Base-by-base conservation (phyloP, 176 grass and related monocot species). In the Elaeis guineensis region DNA sequence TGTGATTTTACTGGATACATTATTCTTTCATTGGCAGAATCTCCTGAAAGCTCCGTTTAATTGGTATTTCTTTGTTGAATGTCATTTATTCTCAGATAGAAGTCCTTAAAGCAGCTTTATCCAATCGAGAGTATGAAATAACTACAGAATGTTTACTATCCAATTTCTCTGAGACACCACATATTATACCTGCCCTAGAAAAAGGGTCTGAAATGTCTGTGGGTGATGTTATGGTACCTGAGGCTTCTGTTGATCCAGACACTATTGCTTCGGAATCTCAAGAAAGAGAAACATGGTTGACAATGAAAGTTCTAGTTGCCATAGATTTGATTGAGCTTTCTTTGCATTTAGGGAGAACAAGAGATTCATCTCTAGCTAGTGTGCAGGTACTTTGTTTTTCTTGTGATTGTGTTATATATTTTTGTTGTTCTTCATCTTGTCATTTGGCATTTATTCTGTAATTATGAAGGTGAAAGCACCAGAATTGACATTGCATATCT, bases 51-150 rank as follows among this genome's bases (percentile, higher is more conserved):
- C 28, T 44, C 16, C 18, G 1, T 15, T 62, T 53, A 55, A 17
- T 23, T 35, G 51, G 11, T 7, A 17, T 21, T 73, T 1, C 50
- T 61, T 56, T 78, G 3, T 65, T 58, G 5, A 75, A 50, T 53
- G 50, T 11, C 5, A 54, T 63, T 69, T 16, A 52, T 54, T 62
- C 17, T 54, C 63, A 97, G 92, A 78, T 97, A 59, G 83, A 97
- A 70, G 72, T 88, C 80, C 56, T 96, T 64, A 97, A 97, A 90
- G 87, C 87, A 75, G 69, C 81, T 30, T 55, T 97, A 69, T 97
- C 92, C 66, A 91, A 91, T 68, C 71, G 81, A 59, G 92, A 97
- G 75, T 97, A 97, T 52, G 84, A 90, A 75, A 82, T 97, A 71
- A 91, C 85, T 69, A 85, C 80, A 51, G 92, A 91, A 75, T 97